Percentiles rank a stretch among this genome's conserved stretches.
These are phyloP conservation scores for Lepidium aucheri DNA, from an alignment of 345 rosid species.

Conservation along the genomic window DNA sequence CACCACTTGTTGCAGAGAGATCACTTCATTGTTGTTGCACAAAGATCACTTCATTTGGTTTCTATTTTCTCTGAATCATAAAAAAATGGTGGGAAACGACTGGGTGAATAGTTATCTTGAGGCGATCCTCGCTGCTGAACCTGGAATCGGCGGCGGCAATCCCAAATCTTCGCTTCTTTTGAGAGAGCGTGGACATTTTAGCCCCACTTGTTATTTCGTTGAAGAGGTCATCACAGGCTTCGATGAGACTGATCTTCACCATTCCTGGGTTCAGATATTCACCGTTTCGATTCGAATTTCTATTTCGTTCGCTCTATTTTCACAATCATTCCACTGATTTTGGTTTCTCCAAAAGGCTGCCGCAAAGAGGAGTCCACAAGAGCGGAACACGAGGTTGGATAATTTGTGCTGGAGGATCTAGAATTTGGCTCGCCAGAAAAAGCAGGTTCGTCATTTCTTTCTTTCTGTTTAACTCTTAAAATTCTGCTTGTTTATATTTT, in stretches of 20 bases:
- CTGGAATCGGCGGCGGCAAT: conserved; percentile 17
- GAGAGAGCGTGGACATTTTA: conserved; percentile 74
- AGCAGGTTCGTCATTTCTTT: conserved; percentile 36
- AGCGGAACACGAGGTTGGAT: conserved; percentile 81
- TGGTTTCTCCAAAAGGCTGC: conserved; percentile 40
- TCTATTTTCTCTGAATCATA: neutral
- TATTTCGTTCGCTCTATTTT: neutral
- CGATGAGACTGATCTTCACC: conserved; percentile 90
- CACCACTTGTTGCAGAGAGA: neutral
- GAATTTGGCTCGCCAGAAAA: conserved; percentile 87
- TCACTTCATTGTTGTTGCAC: neutral
- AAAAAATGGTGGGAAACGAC: conserved; percentile 30
- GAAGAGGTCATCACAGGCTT: conserved; percentile 72
- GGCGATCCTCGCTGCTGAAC: conserved; percentile 29
- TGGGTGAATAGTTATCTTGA: conserved; percentile 34
- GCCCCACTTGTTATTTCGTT: conserved; percentile 71
- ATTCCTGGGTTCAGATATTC: conserved; percentile 66
- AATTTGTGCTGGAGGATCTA: conserved; percentile 89
- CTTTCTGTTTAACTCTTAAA: neutral
- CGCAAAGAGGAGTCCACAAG: conserved; percentile 74
- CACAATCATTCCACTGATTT: neutral
- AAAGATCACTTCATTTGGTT: neutral
- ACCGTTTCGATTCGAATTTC: neutral
- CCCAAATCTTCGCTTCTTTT: conserved; percentile 46
- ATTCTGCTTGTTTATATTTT: neutral